Percentiles rank a stretch among this genome's conserved stretches.
Evolutionary conservation across 2,329 filamentous ascomycete species (phyloP).

Genomic region (Cercospora sp.): DNA sequence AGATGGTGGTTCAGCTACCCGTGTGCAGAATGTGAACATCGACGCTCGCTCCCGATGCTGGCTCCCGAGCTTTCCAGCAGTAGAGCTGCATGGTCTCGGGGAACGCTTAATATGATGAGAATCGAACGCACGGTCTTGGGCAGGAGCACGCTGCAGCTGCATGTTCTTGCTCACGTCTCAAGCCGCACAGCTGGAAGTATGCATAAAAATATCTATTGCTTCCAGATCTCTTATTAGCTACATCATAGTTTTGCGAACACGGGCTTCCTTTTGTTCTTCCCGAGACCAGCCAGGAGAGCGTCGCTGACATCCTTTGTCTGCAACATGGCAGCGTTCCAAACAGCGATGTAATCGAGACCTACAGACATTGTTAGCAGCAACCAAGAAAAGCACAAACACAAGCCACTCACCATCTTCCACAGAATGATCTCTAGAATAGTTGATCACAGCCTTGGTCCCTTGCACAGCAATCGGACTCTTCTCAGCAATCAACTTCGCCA

Average conservation of each 20-base stretch:
- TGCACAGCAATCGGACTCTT: constrained; percentile 89
- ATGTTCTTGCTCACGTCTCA: not conserved
- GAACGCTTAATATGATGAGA: not conserved
- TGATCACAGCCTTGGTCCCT: constrained; percentile 83
- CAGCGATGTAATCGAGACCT: constrained; percentile 28
- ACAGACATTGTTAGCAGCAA: constrained; percentile 44
- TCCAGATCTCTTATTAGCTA: not conserved
- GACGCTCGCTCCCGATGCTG: not conserved
- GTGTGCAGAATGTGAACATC: not conserved
- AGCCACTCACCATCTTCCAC: constrained; percentile 63
- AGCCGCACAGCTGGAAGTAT: not conserved
- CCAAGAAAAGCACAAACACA: constrained; percentile 52
- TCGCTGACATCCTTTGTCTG: constrained; percentile 30
- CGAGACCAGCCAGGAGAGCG: constrained; percentile 22
- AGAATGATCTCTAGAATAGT: constrained; percentile 74
- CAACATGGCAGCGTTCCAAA: constrained; percentile 33
- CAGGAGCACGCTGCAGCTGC: not conserved
- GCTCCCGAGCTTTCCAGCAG: not conserved
- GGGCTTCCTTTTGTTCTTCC: constrained; percentile 28
- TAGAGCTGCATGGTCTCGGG: not conserved
- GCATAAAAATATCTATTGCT: not conserved
- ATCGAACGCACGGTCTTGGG: not conserved
- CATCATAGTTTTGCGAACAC: constrained; percentile 29
- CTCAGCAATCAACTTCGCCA: constrained; percentile 66
- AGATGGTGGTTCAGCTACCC: not conserved